phyloP scores from a whole-genome alignment of 805 yeast species.

The Yarrowia alimentaria region DNA sequence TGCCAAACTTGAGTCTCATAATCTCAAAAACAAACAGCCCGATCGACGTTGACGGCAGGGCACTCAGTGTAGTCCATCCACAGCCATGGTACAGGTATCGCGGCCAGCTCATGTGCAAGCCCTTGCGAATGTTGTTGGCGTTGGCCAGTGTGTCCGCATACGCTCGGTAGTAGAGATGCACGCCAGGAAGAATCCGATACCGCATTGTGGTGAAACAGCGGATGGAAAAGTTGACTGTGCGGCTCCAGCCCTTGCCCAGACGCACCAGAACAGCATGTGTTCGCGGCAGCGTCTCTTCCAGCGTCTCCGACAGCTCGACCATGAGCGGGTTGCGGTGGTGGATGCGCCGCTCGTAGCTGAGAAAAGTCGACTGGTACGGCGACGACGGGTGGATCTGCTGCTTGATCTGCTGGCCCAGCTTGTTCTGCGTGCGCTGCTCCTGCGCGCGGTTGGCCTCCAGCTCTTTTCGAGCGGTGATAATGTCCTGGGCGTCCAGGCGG shows the following conservation, averaged over 20 bases:
- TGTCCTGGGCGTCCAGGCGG: slow-evolving; percentile 74
- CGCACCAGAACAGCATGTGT: not conserved
- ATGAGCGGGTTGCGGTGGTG: slow-evolving; percentile 6
- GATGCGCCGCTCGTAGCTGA: slow-evolving; percentile 10
- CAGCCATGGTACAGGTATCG: slow-evolving; percentile 79
- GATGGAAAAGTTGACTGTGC: slow-evolving; percentile 14
- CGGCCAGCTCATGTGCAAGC: slow-evolving; percentile 56
- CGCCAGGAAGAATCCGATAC: slow-evolving; percentile 24
- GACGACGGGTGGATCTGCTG: not conserved
- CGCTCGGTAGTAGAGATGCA: slow-evolving; percentile 57
- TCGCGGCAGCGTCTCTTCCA: slow-evolving; percentile 14
- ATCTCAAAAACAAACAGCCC: slow-evolving; percentile 84
- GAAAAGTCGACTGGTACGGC: slow-evolving; percentile 1
- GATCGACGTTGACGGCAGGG: slow-evolving; percentile 84
- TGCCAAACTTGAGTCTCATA: slow-evolving; percentile 47
- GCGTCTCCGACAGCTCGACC: slow-evolving; percentile 5
- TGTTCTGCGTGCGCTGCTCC: slow-evolving; percentile 33
- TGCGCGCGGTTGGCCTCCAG: slow-evolving; percentile 42
- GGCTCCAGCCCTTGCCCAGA: slow-evolving; percentile 10
- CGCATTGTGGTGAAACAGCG: slow-evolving; percentile 11
- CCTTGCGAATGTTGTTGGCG: slow-evolving; percentile 48
- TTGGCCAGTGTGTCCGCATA: slow-evolving; percentile 74
- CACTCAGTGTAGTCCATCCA: slow-evolving; percentile 63
- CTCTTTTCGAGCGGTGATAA: slow-evolving; percentile 62
- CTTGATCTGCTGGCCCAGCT: slow-evolving; percentile 25